Base-by-base conservation (phyloP, 768 basidiomycete genomes). In the Clitopilus hobsonii region DNA sequence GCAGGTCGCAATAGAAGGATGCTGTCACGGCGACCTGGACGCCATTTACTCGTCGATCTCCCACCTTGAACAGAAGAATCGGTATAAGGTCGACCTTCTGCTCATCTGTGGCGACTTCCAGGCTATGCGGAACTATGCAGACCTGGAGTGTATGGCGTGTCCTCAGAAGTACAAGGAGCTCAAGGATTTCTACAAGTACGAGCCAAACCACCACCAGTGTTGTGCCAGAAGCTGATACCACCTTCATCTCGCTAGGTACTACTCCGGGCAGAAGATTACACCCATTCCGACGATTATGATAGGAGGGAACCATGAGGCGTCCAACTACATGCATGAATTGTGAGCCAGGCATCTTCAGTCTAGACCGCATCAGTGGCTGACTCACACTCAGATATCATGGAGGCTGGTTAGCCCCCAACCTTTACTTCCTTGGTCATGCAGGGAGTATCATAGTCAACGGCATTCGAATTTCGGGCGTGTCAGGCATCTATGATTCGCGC, bases 281-380 rank as follows among this genome's bases (percentile, higher is more conserved):
- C 94, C 95, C 0, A 69, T 96, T 3, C 70, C 96, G 67, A 99
- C 97, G 0, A 75, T 99, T 11, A 85, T 98, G 49, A 97, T 98
- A 63, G 97, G 97, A 14, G 97, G 97, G 7, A 98, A 98, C 66
- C 97, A 98, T 67, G 97, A 98, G 71, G 93, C 93, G 1, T 94
- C 91, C 20, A 97, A 94, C 61, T 97, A 98, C 65, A 78, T 98
- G 73, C 95, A 92, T 88, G 97, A 99, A 68, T 71, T 97, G 91
- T 93, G 63, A 70, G 89, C 74, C 14, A 18, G 18, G 30, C 30
- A 4, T 27, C 27, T 11, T 56, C 49, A 51, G n/a, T 30, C 8
- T 29, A 14, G 22, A 16, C 2, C 41, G 22, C 5, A 16, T 3
- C 8, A 18, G 8, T 7, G 30, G 6, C 41, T 45, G 18, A 45